phyloP scores from a whole-genome alignment of 805 yeast genomes.

The Spathaspora arborariae region DNA sequence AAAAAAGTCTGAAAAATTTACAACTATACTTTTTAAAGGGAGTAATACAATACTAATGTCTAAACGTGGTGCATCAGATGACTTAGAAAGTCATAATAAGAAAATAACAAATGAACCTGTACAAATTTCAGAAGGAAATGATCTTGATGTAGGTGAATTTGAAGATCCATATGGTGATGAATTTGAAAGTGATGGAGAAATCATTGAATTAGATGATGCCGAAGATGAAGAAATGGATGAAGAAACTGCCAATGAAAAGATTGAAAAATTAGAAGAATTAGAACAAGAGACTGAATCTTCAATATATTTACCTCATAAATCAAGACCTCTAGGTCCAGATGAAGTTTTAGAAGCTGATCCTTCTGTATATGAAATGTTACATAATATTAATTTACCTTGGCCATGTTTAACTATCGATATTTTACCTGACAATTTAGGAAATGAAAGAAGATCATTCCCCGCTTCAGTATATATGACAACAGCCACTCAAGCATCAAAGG shows the following conservation, averaged over 20 bases:
- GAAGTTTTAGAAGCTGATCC: constrained; percentile 97
- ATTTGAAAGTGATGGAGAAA: constrained; percentile 87
- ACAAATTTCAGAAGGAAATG: constrained; percentile 30
- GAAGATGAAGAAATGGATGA: constrained; percentile 35
- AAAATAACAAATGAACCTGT: constrained; percentile 34
- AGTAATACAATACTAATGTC: constrained; percentile 35
- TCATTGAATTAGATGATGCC: constrained; percentile 68
- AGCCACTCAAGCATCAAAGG: constrained; percentile 87
- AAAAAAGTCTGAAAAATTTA: not conserved
- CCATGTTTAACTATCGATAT: constrained; percentile 92
- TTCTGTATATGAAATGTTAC: constrained; percentile 92
- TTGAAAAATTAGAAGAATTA: constrained; percentile 32
- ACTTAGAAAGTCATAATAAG: constrained; percentile 15
- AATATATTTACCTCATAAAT: constrained; percentile 82
- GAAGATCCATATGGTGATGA: constrained; percentile 91
- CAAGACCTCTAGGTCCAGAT: constrained; percentile 89
- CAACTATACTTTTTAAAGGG: not conserved
- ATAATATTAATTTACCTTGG: constrained; percentile 92
- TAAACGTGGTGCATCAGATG: constrained; percentile 47
- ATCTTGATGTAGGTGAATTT: constrained; percentile 73
- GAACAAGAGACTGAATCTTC: constrained; percentile 37
- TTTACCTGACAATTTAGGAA: constrained; percentile 80
- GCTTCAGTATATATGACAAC: constrained; percentile 82
- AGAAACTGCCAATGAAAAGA: constrained; percentile 26
- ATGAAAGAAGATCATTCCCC: constrained; percentile 86